phyloP scores from a whole-genome alignment of 2,329 filamentous ascomycete genomes.

The Tolypocladium tropicale region DNA sequence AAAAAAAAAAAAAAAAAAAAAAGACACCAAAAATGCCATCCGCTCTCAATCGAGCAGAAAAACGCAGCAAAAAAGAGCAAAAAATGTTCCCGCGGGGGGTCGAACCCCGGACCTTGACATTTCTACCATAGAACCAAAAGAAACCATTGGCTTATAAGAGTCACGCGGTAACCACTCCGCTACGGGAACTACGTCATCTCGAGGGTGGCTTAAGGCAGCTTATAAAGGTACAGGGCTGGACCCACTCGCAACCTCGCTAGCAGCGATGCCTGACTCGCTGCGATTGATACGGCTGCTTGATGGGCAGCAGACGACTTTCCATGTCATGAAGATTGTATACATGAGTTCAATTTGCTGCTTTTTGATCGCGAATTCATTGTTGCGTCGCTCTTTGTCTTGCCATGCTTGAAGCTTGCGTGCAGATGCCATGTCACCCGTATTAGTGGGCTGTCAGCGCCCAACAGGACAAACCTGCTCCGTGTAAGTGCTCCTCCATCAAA shows the following conservation, averaged over 20 bases:
- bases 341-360: too few species aligned
- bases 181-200: conserved; percentile 11
- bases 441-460: too few species aligned
- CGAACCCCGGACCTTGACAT: conserved; percentile 19
- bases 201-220: not conserved
- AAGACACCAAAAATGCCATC: too few species aligned
- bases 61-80: not conserved
- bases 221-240: not conserved
- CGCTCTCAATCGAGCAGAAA: too few species aligned
- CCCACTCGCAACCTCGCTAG: not conserved
- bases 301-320: not conserved
- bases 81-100: conserved; percentile 16
- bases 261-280: not conserved
- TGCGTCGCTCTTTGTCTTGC: too few species aligned
- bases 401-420: not conserved
- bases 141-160: conserved; percentile 14
- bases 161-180: conserved; percentile 19
- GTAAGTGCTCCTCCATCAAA: too few species aligned
- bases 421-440: too few species aligned
- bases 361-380: too few species aligned
- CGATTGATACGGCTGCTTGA: not conserved
- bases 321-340: too few species aligned
- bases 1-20: not conserved
- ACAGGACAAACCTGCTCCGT: too few species aligned
- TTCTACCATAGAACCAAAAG: conserved; percentile 11